Base-by-base conservation (phyloP, 306 rosid species). In the Fragaria vesca region DNA sequence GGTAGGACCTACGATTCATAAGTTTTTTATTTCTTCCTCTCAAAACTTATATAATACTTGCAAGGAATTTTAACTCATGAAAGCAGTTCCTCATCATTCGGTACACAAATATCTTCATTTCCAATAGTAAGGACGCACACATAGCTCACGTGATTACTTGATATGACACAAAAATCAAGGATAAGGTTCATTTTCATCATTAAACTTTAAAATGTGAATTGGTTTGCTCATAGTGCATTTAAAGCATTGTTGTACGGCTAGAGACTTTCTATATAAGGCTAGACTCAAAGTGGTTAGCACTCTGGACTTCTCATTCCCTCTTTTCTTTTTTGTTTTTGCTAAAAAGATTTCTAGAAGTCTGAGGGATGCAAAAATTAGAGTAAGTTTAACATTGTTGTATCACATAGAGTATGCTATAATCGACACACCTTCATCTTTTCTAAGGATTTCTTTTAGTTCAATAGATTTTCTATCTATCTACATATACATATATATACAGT, bases 381-480 rank as follows among this genome's bases (percentile, higher is more conserved):
- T 8, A 55, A n/a, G 20, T 16, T 17, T 2, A 51, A 51, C 57
- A 8, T 55, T 8, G 61, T 55, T n/a, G 65, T 13, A 57, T 6
- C 40, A 11, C 36, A 24, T 12, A 60, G 5, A 4, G 2, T 45
- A 38, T 48, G 48, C 16, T 79, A 54, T 24, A 75, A 38, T n/a
- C 45, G 57, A 69, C 84, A 83, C 82, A 93, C 97, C 96, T 91
- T 96, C 74, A 52, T 52, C 58, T 4, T 0, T 16, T 45, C 48
- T 45, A 45, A 9, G 15, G 15, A 45, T 10, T 11, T 45, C 12
- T 43, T 43, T 45, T 45, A 45, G 48, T 45, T 42, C 45, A 42
- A 42, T 42, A 42, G 10, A 42, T 42, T 42, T 42, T 42, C 45
- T 42, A 38, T 38, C 38, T 2, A 34, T 34, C 38, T 34, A 34